Base-by-base conservation (phyloP, 495 filamentous ascomycete genomes). In the Chaetomidium leptoderma region DNA sequence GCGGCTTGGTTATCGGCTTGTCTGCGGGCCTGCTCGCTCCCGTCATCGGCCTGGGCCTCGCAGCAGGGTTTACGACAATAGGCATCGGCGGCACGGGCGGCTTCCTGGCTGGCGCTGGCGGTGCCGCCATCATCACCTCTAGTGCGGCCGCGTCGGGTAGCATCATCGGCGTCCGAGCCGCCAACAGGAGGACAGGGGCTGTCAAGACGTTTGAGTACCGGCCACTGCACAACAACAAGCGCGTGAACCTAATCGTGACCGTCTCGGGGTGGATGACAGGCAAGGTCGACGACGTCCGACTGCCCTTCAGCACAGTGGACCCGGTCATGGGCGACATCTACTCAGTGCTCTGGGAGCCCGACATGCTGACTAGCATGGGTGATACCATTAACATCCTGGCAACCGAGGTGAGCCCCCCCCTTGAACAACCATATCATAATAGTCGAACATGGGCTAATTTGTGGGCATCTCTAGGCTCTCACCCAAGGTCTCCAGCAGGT, bases 271-370 rank as follows among this genome's bases (percentile, higher is more conserved):
- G 93, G 93, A 95, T 99, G 91, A 96, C 88, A 40, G 92, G 93
- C 55, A 97, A 95, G 68, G 85, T 95, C 37, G 93, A 99, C 71
- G 93, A 99, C 71, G 91, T 97, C 37, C 88, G 93, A 55, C 70
- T 99, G 58, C 93, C 93, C 14, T 99, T 84, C 71, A 95, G 90
- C 73, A 99, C 93, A 3, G 86, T 99, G 4, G 92, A 97, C 70
- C 91, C 93, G 0, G 83, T 97, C 57, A 97, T 99, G 93, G 93
- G 93, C 32, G 93, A 99, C 74, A 82, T 99, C 21, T 99, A 97
- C 73, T 97, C 95, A 0, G 85, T 99, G 9, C 77, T 92, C 52
- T 99, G 95, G 95, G 93, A 99, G 71, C 95, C 93, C 4, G 93
- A 99, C 63, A 95, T 99, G 92, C 80, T 99, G 61, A 87, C 82